These are phyloP conservation scores for Ceratocystis lukuohia DNA, from an alignment of 2,329 filamentous ascomycete genomes.

Conservation along the genomic window DNA sequence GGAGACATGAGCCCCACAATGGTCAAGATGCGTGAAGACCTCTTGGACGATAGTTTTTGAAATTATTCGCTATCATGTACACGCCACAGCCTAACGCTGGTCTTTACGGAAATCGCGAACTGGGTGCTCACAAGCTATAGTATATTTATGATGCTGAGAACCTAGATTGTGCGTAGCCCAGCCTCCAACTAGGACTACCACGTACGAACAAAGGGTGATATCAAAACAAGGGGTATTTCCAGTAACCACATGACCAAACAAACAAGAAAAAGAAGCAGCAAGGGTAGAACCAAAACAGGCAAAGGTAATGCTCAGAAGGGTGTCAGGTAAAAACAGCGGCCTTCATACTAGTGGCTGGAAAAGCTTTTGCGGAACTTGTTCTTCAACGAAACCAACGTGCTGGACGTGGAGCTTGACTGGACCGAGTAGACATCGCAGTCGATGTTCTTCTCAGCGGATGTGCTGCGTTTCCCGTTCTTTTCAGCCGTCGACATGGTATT, in stretches of 20 bases:
- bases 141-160: neutral
- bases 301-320: too few species aligned
- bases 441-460: neutral
- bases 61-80: neutral
- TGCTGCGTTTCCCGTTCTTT: conserved; percentile 8
- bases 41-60: conserved; percentile 46
- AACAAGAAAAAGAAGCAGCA: neutral
- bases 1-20: conserved; percentile 50
- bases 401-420: neutral
- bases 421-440: neutral
- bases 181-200: neutral
- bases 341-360: conserved; percentile 3
- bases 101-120: neutral
- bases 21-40: conserved; percentile 50
- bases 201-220: conserved; percentile 1
- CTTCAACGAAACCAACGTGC: conserved; percentile 4
- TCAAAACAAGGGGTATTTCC: neutral
- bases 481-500: neutral
- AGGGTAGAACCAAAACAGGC: neutral
- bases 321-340: neutral
- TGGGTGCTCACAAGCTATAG: neutral
- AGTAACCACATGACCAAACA: neutral
- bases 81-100: neutral
- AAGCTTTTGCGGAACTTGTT: conserved; percentile 18
- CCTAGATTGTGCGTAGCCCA: neutral